Base-by-base conservation (phyloP, 805 yeast species). In the Nakazawaea molendinolei region DNA sequence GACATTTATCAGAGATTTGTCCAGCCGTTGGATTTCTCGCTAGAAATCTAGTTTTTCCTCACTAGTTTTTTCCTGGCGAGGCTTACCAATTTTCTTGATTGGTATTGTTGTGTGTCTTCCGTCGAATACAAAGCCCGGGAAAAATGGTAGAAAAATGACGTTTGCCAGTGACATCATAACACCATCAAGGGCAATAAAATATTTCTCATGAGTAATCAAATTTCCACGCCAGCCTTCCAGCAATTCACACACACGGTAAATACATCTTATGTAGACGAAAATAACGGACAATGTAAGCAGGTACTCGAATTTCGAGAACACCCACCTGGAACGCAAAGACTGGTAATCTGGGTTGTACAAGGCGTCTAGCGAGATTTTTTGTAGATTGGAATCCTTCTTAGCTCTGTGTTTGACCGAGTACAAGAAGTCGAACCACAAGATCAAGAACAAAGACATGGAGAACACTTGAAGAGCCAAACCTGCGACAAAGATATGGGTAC, bases 401-500 rank as follows among this genome's bases (percentile, higher is more conserved):
- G 28, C 28, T 17, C 8, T 28, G 16, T 41, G 49, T 27, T 55
- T 64, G 19, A 71, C 56, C 24, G 59, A 56, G 48, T 50, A 60
- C 16, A 69, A 45, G 53, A 82, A 74, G 35, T 63, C 60, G 26
- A 55, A 49, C 61, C 73, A 69, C 8, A 81, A 55, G 5, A 58
- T 14, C 23, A 77, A 54, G 55, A 83, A 87, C 2, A 76, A 37
- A 3, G 69, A 47, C 80, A 86, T 81, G 5, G 86, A 69, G 4
- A 69, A 56, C 6, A 85, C 89, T 58, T 87, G 95, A 50, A 81
- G 66, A 0, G 79, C 80, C 34, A 87, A 65, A 5, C 95, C 95
- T 2, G 71, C 89, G 30, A 85, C 71, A 79, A 86, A 82, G 31
- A 81, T 53, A 51, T 76, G 65, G 2, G 82, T 67, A n/a, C 90